phyloP scores from a whole-genome alignment of 2,329 filamentous ascomycete genomes.

The Malbranchea cinnamomea region DNA sequence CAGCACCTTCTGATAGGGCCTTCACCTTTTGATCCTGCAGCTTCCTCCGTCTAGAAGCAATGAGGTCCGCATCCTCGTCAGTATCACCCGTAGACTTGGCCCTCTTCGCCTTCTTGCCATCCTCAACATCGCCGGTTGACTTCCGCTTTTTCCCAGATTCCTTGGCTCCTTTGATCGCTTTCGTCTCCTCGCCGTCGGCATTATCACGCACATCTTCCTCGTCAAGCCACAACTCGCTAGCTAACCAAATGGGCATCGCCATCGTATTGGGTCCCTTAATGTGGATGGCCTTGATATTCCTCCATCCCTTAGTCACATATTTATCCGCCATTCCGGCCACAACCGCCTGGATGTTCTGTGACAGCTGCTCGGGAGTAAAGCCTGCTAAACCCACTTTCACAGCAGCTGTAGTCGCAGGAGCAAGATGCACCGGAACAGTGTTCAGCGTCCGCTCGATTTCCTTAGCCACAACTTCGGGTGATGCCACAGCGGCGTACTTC shows the following conservation, averaged over 20 bases:
- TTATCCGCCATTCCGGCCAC: constrained; percentile 56
- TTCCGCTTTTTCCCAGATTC: constrained; percentile 42
- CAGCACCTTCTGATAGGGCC: constrained; percentile 13
- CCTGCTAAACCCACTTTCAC: constrained; percentile 63
- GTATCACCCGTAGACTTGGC: constrained; percentile 25
- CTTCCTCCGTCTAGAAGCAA: constrained; percentile 31
- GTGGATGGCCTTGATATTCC: constrained; percentile 68
- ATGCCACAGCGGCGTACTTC: constrained; percentile 35
- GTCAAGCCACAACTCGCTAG: constrained; percentile 80
- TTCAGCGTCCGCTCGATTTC: constrained; percentile 68
- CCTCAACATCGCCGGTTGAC: constrained; percentile 18
- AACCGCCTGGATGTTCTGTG: constrained; percentile 66
- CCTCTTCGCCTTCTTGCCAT: constrained; percentile 21
- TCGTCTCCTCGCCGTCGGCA: constrained; percentile 18
- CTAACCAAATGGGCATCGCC: constrained; percentile 86
- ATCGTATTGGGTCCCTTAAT: constrained; percentile 83
- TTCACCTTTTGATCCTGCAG: constrained; percentile 35
- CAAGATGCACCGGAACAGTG: constrained; percentile 66
- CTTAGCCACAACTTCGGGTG: constrained; percentile 52
- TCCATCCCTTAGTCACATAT: constrained; percentile 75
- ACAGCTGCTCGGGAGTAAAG: constrained; percentile 60
- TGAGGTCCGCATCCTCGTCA: constrained; percentile 21
- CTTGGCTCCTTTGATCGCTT: constrained; percentile 22
- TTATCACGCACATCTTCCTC: constrained; percentile 50
- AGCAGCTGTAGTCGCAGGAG: constrained; percentile 63